Evolutionary conservation across 768 basidiomycete species (phyloP).

Genomic region (Mycena albidolilacea): DNA sequence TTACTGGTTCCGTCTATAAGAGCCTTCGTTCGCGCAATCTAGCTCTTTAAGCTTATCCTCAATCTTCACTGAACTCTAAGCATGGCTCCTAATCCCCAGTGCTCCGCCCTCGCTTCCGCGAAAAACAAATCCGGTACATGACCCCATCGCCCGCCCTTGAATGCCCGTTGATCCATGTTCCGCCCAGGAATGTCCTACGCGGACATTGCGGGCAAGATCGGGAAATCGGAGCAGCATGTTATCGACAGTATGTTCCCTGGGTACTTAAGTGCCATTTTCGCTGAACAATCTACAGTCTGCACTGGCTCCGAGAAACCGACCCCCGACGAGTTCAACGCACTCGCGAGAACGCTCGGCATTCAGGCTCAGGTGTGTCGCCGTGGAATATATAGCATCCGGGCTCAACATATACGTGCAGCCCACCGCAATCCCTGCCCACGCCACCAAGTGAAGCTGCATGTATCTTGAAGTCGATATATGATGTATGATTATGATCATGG

Average conservation of each 20-base stretch:
- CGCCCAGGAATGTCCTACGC: conserved; percentile 63
- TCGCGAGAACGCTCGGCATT: conserved; percentile 63
- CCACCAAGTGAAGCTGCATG: conserved; percentile 24
- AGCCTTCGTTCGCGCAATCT: not conserved
- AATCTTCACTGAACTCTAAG: conserved; percentile 22
- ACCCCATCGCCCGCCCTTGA: not conserved
- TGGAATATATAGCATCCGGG: not conserved
- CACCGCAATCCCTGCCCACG: conserved; percentile 25
- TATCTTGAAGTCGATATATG: conserved; percentile 12
- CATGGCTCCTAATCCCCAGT: conserved; percentile 70
- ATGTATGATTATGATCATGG: conserved; percentile 23
- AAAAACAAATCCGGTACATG: conserved; percentile 62
- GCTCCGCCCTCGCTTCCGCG: conserved; percentile 70
- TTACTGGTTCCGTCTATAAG: conserved; percentile 30
- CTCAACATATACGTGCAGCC: not conserved
- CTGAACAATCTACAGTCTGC: conserved; percentile 58
- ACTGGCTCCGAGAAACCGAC: conserved; percentile 60
- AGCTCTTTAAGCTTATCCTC: not conserved
- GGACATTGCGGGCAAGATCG: conserved; percentile 63
- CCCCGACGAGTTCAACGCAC: conserved; percentile 61
- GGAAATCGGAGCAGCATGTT: conserved; percentile 62
- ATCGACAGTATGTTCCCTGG: conserved; percentile 61
- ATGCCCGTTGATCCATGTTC: not conserved
- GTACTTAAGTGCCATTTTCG: not conserved
- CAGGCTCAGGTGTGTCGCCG: conserved; percentile 48